These are phyloP conservation scores for Chalaropsis thielavioides DNA, from an alignment of 2,329 filamentous ascomycete genomes.

Conservation along the genomic window DNA sequence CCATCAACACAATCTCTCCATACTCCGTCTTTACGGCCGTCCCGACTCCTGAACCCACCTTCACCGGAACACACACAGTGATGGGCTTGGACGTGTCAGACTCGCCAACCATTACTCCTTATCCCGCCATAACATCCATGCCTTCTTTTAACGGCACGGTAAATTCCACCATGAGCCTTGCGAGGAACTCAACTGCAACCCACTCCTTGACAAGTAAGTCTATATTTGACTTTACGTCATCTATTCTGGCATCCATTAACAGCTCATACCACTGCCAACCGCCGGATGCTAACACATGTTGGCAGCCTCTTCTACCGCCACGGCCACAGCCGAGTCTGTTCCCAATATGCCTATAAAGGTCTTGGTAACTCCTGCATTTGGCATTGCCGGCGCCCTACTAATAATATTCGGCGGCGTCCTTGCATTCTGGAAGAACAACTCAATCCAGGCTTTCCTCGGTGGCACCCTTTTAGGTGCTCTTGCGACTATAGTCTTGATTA, in stretches of 20 bases:
- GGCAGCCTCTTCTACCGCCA: background rate
- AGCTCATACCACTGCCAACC: background rate
- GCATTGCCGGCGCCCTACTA: conserved; percentile 62
- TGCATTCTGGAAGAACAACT: conserved; percentile 60
- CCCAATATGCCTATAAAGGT: conserved; percentile 47
- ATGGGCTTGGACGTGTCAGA: background rate
- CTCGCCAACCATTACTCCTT: background rate
- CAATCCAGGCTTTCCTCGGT: conserved; percentile 69
- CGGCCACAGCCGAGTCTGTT: background rate
- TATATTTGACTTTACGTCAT: too few species aligned
- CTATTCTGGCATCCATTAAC: background rate
- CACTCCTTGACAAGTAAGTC: background rate
- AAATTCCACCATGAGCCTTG: background rate
- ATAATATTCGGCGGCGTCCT: conserved; percentile 58
- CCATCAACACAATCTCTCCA: background rate
- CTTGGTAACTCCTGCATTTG: conserved; percentile 64
- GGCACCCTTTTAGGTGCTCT: conserved; percentile 58
- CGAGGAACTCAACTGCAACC: background rate
- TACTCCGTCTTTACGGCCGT: background rate
- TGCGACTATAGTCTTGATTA: conserved; percentile 63
- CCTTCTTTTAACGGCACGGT: background rate
- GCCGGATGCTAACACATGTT: background rate
- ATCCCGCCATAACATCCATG: background rate
- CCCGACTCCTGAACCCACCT: background rate
- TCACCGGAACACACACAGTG: background rate